phyloP scores from a whole-genome alignment of 2,329 filamentous ascomycete species.

The Botrytis fragariae region DNA sequence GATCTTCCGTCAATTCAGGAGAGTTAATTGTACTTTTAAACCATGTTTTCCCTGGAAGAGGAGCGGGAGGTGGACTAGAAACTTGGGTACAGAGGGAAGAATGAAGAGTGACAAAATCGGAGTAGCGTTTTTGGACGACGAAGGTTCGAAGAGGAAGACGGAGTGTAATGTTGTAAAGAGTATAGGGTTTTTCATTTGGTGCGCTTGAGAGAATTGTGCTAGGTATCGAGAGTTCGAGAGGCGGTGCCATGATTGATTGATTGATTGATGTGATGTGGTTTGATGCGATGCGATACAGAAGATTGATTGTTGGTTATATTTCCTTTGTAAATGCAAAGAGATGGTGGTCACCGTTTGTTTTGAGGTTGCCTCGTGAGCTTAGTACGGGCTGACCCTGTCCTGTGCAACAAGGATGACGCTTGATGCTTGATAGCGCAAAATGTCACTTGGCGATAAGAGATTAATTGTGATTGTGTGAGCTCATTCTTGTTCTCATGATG shows the following conservation, averaged over 20 bases:
- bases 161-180: conserved; percentile 74
- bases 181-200: conserved; percentile 59
- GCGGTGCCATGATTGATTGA: conserved; percentile 54
- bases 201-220: conserved; percentile 56
- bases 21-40: conserved; percentile 70
- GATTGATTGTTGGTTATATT: conserved; percentile 3
- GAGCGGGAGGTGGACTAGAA: conserved; percentile 61
- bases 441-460: conserved; percentile 17
- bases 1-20: conserved; percentile 65
- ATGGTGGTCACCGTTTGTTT: background rate
- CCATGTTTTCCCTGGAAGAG: conserved; percentile 74
- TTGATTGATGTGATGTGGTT: background rate
- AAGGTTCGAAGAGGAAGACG: conserved; percentile 74
- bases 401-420: conserved; percentile 15
- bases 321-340: conserved; percentile 3
- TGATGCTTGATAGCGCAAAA: conserved; percentile 15
- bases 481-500: background rate
- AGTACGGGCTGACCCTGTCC: background rate
- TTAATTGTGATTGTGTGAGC: conserved; percentile 1
- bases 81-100: conserved; percentile 57
- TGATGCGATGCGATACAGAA: background rate
- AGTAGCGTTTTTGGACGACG: conserved; percentile 78
- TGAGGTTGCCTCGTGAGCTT: conserved; percentile 14
- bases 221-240: conserved; percentile 65
- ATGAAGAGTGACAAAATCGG: conserved; percentile 71